phyloP scores from a whole-genome alignment of 306 rosid genomes.

The Coriaria nepalensis region DNA sequence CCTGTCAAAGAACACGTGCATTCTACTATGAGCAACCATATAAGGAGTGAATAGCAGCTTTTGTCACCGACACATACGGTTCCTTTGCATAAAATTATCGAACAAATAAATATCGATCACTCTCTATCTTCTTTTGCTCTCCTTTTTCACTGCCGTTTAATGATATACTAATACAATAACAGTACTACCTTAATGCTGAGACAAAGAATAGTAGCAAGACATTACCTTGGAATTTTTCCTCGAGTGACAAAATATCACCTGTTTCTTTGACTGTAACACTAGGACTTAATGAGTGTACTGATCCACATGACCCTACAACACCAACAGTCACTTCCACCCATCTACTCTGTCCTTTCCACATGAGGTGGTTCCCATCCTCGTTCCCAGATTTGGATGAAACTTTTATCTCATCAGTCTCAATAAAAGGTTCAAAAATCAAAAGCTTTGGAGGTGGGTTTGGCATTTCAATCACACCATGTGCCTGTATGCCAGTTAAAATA shows the following conservation, averaged over 20 bases:
- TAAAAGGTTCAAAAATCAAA: constrained; percentile 86
- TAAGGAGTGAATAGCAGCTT: too few species aligned
- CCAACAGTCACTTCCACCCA: constrained; percentile 98
- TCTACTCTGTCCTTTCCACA: constrained; percentile 79
- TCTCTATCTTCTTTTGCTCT: too few species aligned
- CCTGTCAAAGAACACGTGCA: constrained; percentile 32
- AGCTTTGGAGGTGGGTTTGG: constrained; percentile 76
- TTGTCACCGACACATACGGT: too few species aligned
- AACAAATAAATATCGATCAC: neutral
- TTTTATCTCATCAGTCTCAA: constrained; percentile 75
- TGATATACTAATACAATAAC: too few species aligned
- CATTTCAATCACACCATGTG: constrained; percentile 84
- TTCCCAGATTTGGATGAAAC: constrained; percentile 38
- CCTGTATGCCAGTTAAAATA: constrained; percentile 26
- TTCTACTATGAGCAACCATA: neutral
- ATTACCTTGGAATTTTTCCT: constrained; percentile 94
- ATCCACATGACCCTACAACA: constrained; percentile 68
- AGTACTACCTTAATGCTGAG: too few species aligned
- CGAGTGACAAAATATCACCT: constrained; percentile 89
- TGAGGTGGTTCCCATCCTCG: constrained; percentile 33
- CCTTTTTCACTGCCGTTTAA: too few species aligned
- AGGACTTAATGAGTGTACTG: constrained; percentile 77
- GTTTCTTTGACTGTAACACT: constrained; percentile 85
- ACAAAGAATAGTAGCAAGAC: constrained; percentile 3
- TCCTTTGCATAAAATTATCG: too few species aligned